Evolutionary conservation across 768 basidiomycete species (phyloP).

Genomic region (Collybia sordida): DNA sequence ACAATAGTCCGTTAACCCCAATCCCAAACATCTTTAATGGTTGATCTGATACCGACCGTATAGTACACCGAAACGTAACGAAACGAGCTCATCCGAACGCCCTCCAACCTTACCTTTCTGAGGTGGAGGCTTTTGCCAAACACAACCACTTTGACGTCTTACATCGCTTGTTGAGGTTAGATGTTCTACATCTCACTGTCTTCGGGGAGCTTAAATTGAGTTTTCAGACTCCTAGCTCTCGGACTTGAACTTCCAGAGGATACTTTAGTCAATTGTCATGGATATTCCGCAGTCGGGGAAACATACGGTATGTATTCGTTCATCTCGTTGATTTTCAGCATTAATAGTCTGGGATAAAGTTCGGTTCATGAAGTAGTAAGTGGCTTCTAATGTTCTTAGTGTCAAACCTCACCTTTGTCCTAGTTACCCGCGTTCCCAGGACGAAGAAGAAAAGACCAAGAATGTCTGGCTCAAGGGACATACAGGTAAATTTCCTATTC

Average conservation of each 20-base stretch:
- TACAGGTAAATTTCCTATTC: constrained; percentile 26
- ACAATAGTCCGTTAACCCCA: constrained; percentile 45
- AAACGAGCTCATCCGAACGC: constrained; percentile 32
- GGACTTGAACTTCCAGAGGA: constrained; percentile 48
- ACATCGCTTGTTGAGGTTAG: constrained; percentile 34
- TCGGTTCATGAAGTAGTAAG: constrained; percentile 50
- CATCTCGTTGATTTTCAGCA: not conserved
- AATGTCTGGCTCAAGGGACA: constrained; percentile 54
- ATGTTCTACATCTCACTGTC: not conserved
- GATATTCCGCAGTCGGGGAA: constrained; percentile 33
- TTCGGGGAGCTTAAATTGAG: not conserved
- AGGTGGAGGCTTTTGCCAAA: constrained; percentile 32
- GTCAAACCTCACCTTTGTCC: not conserved
- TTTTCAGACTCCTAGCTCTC: constrained; percentile 31
- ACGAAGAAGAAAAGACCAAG: constrained; percentile 41
- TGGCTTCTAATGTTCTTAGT: not conserved
- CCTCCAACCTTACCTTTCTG: constrained; percentile 32
- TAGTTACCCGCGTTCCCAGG: constrained; percentile 40
- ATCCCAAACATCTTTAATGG: not conserved
- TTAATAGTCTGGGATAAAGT: constrained; percentile 21
- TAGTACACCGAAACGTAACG: constrained; percentile 33
- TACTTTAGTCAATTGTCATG: constrained; percentile 37
- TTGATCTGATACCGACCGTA: not conserved
- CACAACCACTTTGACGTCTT: constrained; percentile 37
- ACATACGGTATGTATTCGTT: constrained; percentile 27